Conservation (phyloP, 2,329 filamentous ascomycete species). For the Exophiala xenobiotica region DNA sequence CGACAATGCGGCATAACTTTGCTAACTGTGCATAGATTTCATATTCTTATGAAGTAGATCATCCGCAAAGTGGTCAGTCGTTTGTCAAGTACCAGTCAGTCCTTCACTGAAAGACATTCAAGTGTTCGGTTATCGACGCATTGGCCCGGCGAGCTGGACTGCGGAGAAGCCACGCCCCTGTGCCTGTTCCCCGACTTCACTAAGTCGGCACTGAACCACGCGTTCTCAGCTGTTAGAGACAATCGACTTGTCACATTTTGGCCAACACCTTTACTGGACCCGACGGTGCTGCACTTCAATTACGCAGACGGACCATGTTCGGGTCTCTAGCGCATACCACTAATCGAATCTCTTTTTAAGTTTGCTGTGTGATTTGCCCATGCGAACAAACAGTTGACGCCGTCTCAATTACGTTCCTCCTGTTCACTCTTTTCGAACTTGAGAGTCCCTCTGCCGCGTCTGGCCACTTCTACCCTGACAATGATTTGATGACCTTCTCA, state of each 20-base stretch:
- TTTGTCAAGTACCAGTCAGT: too few species aligned
- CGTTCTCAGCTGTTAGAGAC: background rate
- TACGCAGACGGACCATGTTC: too few species aligned
- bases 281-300: too few species aligned
- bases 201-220: background rate
- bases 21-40: background rate
- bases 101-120: too few species aligned
- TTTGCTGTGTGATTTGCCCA: background rate
- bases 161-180: background rate
- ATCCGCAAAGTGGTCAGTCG: background rate
- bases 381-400: background rate
- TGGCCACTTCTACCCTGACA: background rate
- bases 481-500: conserved; percentile 4
- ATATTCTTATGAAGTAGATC: background rate
- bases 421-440: background rate
- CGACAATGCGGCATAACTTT: conserved; percentile 13
- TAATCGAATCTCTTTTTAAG: too few species aligned
- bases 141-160: background rate
- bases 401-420: background rate
- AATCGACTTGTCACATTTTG: background rate
- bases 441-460: too few species aligned
- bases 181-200: too few species aligned
- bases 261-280: background rate
- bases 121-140: background rate
- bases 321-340: too few species aligned